Evolutionary conservation across 108 stramenopile species (phyloP), one percentile per base, ranked within the genome.

Genomic region (Poteriospumella lacustris): DNA sequence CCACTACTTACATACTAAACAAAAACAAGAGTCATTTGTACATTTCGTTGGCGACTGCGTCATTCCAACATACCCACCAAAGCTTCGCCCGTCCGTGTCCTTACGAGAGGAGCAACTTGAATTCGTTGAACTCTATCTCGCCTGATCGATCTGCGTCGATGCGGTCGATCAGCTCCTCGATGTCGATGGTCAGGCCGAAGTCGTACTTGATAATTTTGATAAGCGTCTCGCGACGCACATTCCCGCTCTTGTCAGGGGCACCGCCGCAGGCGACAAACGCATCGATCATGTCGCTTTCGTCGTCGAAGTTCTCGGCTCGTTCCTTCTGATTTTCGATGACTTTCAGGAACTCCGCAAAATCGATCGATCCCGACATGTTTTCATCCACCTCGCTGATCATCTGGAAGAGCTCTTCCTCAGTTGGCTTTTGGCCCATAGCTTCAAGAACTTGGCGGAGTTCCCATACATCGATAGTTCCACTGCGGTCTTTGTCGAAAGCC

Each of bases 251-350:
- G 68, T 91, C 88, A 1, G 85, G 67, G 42, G 80, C 75, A 1
- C 92, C 92, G 29, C 94, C 94, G 40, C 92, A 93, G 0, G 94
- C 94, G 1, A 93, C 92, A 62, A 91, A 94, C 39, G 94, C 94
- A 73, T 94, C 94, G 47, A 94, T 85, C 89, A 93, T 89, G 80
- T 93, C 92, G 40, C 89, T 89, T 67, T 93, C 91, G 68, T 92
- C 89, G 68, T 91, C 90, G 42, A 89, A 85, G 59, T 91, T 87
- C 68, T 69, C 82, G 19, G 92, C 90, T 9, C 89, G 79, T 26
- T 91, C 87, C 87, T 94, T 94, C 59, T 94, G 94, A 36, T 87
- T 86, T 76, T 92, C 94, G 12, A 94, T 92, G 58, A 94, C 93
- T 77, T 91, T 91, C 68, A 94, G 86, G 43, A 94, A 92, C 75